Evolutionary conservation across 306 rosid species (phyloP).

Genomic region (Aeschynomene evenia): DNA sequence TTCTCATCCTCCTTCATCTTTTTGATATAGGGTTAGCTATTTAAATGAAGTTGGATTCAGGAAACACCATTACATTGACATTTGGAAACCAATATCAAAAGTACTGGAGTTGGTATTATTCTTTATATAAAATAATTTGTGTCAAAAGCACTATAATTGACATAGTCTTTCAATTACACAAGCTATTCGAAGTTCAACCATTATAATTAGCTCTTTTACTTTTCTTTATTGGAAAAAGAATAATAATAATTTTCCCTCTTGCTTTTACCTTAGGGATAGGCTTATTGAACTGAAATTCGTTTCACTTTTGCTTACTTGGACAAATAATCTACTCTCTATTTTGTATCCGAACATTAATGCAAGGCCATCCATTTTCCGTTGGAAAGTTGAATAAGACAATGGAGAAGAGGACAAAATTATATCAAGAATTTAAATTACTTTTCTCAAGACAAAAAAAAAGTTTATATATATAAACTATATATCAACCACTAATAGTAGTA

Average conservation of each 20-base stretch:
- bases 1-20: neutral
- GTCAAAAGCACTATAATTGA: neutral
- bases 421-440: neutral
- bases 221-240: neutral
- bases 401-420: neutral
- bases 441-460: neutral
- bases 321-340: neutral
- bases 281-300: neutral
- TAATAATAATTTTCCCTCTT: neutral
- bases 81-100: neutral
- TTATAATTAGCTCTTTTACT: neutral
- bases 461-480: neutral
- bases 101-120: neutral
- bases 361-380: neutral
- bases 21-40: neutral
- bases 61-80: neutral
- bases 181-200: neutral
- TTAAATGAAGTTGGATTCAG: neutral
- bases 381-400: constrained; percentile 4
- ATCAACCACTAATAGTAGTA: too few relatives aligned
- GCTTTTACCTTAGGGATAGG: neutral
- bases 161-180: neutral
- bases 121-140: neutral
- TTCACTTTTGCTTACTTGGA: neutral
- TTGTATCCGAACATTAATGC: neutral